These are phyloP conservation scores for Begonia fuchsioides DNA, from an alignment of 306 rosid genomes.

Conservation along the genomic window DNA sequence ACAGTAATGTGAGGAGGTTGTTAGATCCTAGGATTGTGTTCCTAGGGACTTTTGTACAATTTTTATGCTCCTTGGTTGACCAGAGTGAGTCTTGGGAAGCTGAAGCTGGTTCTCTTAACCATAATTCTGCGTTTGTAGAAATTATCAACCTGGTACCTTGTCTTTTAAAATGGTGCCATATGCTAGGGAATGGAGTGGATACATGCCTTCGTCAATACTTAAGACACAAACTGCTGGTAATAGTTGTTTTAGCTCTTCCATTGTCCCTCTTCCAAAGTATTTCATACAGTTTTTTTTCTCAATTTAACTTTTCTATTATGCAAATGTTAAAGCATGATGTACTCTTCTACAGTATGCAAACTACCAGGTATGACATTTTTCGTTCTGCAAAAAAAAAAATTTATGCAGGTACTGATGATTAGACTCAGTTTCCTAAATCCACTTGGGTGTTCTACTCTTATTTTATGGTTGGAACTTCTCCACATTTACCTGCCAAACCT, in stretches of 20 bases:
- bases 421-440: conserved; percentile 41
- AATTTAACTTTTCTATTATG: background rate
- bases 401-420: conserved; percentile 58
- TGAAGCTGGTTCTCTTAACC: conserved; percentile 19
- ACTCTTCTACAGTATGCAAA: too few species aligned
- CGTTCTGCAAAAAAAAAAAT: background rate
- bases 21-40: conserved; percentile 24
- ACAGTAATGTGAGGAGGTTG: conserved; percentile 8
- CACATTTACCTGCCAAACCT: conserved; percentile 39
- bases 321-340: background rate
- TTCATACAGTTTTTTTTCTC: background rate
- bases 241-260: conserved; percentile 4
- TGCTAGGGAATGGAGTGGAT: conserved; percentile 24
- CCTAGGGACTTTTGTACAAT: conserved; percentile 62
- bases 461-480: conserved; percentile 65
- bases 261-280: background rate
- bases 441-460: conserved; percentile 23
- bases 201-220: conserved; percentile 41
- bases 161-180: conserved; percentile 45
- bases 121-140: conserved; percentile 27
- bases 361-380: background rate
- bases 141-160: conserved; percentile 40
- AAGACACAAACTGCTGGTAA: conserved; percentile 79
- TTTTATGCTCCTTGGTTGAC: conserved; percentile 66
- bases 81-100: conserved; percentile 28